Evolutionary conservation across 2,329 filamentous ascomycete species (phyloP), one percentile per base, ranked within the genome.

Genomic region (Myriosclerotinia duriaeana): DNA sequence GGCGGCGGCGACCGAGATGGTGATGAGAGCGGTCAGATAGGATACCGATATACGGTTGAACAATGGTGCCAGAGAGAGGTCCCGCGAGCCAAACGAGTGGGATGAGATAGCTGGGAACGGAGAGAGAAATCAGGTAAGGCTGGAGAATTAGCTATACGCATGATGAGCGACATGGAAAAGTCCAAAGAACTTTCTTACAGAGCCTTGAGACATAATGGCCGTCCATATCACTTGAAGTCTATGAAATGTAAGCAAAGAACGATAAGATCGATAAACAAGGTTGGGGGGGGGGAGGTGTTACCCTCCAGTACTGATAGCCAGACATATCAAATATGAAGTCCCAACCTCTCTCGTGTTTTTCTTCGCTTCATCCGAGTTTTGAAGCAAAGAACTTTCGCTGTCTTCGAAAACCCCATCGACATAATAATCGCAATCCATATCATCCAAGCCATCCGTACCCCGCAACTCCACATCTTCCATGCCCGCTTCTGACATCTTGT

Each of bases 1-100:
- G 83, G 20, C 80, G 78, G 67, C 83, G 77, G 71, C 81, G 81
- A 60, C 83, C 83, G 50, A 68, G 68, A 2, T 26, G 17, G 77
- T 79, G 82, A 38, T 75, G 75, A 30, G 78, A 79, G 34, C 80
- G 77, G 74, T 85, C 83, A 65, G 82, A 84, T 70, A 81, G 80
- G 69, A 83, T 77, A 12, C 83, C 83, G 44, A 85, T 79, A 66
- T 83, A 83, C 5, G 83, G 83, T 70, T 85, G 83, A 3, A 84
- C 80, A 22, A 85, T 73, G 1, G 79, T 79, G 44, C 83, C 83
- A 26, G 81, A 84, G 2, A 85, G 76, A 17, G 83, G 83, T 17
- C 82, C 83, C n/a, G 83, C 83, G 30, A 85, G 82, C 83, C 83
- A 85, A 44, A 84, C 81, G 5, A 84, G 76, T 17, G 82, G 80